Conservation (phyloP, 148 eudicot species). For the Tetragonia tetragonoides region DNA sequence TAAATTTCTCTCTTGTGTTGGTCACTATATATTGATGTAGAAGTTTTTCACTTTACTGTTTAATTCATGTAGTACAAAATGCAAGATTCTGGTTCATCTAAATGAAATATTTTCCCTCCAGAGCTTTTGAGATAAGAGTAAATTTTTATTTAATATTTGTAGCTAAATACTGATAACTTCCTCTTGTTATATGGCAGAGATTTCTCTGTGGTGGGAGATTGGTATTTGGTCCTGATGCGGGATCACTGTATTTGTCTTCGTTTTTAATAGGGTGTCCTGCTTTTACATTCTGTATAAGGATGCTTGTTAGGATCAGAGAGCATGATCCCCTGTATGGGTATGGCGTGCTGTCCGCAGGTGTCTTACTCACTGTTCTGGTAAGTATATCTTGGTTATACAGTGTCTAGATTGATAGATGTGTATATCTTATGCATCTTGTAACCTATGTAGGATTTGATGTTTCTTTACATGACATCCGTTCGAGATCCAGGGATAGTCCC, state of each 20-base stretch:
- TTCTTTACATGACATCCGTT: slow-evolving; percentile 63
- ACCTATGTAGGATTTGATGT: slow-evolving; percentile 55
- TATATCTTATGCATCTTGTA: slow-evolving; percentile 7
- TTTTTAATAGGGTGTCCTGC: slow-evolving; percentile 71
- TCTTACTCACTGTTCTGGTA: slow-evolving; percentile 64
- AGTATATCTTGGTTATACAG: slow-evolving; percentile 11
- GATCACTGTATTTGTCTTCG: slow-evolving; percentile 56
- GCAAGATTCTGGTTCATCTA: not conserved
- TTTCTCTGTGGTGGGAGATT: slow-evolving; percentile 90
- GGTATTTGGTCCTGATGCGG: slow-evolving; percentile 80
- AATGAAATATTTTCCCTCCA: not conserved
- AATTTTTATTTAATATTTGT: not conserved
- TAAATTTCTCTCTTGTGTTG: not conserved
- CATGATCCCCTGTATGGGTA: slow-evolving; percentile 48
- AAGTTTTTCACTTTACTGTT: not conserved
- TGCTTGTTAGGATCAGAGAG: slow-evolving; percentile 44
- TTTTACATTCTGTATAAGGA: slow-evolving; percentile 61
- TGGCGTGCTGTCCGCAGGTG: slow-evolving; percentile 48
- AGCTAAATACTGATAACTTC: not conserved
- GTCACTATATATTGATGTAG: not conserved
- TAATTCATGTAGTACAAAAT: not conserved
- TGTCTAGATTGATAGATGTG: not conserved
- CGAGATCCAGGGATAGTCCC: slow-evolving; percentile 91
- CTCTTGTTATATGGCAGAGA: slow-evolving; percentile 45
- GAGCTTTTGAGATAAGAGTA: not conserved